Evolutionary conservation across 1,284 basidiomycete species (phyloP).

Genomic region (Ceratobasidium sp.): DNA sequence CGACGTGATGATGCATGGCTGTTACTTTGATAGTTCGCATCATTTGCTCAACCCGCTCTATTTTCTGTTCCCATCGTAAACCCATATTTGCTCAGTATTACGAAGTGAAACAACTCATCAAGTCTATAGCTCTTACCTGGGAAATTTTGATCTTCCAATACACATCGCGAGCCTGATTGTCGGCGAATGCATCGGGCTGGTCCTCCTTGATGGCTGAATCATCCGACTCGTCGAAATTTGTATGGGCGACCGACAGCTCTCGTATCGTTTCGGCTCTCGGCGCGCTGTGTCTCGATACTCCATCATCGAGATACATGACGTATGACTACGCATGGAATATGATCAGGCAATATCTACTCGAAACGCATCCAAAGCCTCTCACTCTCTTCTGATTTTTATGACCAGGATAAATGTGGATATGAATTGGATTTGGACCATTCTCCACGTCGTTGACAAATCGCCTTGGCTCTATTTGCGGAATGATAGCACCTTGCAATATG

Average conservation of each 20-base stretch:
- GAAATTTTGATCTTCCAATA: conserved; percentile 24
- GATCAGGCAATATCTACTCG: neutral
- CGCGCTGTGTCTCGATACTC: conserved; percentile 35
- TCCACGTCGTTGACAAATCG: conserved; percentile 33
- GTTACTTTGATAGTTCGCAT: neutral
- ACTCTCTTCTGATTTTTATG: conserved; percentile 1
- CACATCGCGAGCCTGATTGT: conserved; percentile 3
- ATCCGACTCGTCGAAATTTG: neutral
- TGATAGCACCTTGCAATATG: conserved; percentile 26
- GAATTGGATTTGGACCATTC: conserved; percentile 20
- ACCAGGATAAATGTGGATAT: conserved; percentile 40
- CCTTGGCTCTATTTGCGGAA: conserved; percentile 40
- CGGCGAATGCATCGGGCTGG: conserved; percentile 6
- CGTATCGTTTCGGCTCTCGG: neutral
- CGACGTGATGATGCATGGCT: neutral
- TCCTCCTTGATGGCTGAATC: neutral
- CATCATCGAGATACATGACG: conserved; percentile 42
- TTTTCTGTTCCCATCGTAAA: neutral
- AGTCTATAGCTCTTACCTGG: neutral
- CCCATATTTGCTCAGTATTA: too few species aligned
- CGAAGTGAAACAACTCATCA: too few species aligned
- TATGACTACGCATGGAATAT: conserved; percentile 8
- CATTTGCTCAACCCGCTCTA: neutral
- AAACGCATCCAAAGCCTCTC: neutral
- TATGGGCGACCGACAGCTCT: too few species aligned